Evolutionary conservation across 495 filamentous ascomycete species (phyloP), one percentile per base, ranked within the genome.

Genomic region (Cryomyces minteri): DNA sequence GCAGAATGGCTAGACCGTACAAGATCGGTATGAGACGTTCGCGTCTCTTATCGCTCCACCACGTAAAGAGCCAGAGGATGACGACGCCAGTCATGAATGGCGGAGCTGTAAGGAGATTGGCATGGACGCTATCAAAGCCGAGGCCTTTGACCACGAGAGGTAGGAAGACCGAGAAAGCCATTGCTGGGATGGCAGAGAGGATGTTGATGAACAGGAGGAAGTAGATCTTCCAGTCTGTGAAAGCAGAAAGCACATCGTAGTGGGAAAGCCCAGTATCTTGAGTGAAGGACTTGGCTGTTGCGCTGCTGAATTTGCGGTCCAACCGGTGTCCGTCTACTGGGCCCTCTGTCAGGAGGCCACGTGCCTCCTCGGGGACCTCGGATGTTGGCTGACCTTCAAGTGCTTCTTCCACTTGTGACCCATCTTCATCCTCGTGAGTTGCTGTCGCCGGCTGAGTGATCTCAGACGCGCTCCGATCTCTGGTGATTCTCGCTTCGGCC

Each of bases 81-180:
- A 61, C 45, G 1, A 69, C 69, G 43, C 71, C 72, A 48, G 61
- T 63, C 12, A 73, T 47, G 48, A 69, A 73, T 1, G 73, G 73
- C 8, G 74, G 72, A 9, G 69, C 69, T n/a, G 67, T 64, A 31
- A 78, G 65, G 39, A 77, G 62, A 44, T 75, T 77, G 7, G 72
- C 66, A 0, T 58, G 58, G 2, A 70, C 59, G 50, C 6, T 61
- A 55, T 50, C 58, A 43, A 28, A 41, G 47, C 46, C 47, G 40
- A 53, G 46, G 41, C 48, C 34, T 37, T 54, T 57, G 8, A 67
- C 51, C 5, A 77, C 67, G 7, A 77, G 55, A 4, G 74, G 73
- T 31, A 77, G 56, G 58, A 77, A 77, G 34, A 77, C 60, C 5
- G 58, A 54, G 46, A 77, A 76, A 31, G 70, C 73, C 5, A 59